Conservation (phyloP, 192 early-diverging fungal genomes). For the Oehlia diaphana region DNA sequence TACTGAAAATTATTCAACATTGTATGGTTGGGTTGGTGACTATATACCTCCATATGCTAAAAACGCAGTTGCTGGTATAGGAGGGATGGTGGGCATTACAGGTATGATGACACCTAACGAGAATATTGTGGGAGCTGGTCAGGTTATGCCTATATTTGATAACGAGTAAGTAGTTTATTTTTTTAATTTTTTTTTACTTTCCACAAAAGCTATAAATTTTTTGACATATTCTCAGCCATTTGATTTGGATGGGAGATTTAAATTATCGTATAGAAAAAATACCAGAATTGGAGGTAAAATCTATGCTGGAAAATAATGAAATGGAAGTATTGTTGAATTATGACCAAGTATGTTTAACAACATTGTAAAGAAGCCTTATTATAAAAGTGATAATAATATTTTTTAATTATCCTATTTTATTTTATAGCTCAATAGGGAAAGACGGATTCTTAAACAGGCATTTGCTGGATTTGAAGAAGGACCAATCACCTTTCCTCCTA, state of each 20-base stretch:
- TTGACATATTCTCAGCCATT: constrained; percentile 47
- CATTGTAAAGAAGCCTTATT: neutral
- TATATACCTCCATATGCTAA: constrained; percentile 20
- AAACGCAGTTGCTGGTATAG: constrained; percentile 7
- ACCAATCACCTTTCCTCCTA: constrained; percentile 75
- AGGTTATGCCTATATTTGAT: constrained; percentile 58
- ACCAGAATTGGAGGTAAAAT: constrained; percentile 61
- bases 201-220: neutral
- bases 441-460: constrained; percentile 55
- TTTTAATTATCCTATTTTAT: neutral
- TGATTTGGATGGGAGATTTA: constrained; percentile 93
- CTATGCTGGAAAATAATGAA: constrained; percentile 53
- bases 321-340: constrained; percentile 65
- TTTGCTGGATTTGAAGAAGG: constrained; percentile 89
- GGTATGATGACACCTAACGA: constrained; percentile 23
- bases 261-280: constrained; percentile 84
- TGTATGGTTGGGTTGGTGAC: constrained; percentile 21
- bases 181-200: neutral
- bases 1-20: constrained; percentile 2
- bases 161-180: constrained; percentile 54
- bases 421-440: constrained; percentile 62
- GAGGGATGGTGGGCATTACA: constrained; percentile 29
- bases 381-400: neutral
- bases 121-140: neutral
- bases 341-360: constrained; percentile 66